Evolutionary conservation across 2,329 filamentous ascomycete species (phyloP), one percentile per base, ranked within the genome.

Genomic region (Venturia nashicola): DNA sequence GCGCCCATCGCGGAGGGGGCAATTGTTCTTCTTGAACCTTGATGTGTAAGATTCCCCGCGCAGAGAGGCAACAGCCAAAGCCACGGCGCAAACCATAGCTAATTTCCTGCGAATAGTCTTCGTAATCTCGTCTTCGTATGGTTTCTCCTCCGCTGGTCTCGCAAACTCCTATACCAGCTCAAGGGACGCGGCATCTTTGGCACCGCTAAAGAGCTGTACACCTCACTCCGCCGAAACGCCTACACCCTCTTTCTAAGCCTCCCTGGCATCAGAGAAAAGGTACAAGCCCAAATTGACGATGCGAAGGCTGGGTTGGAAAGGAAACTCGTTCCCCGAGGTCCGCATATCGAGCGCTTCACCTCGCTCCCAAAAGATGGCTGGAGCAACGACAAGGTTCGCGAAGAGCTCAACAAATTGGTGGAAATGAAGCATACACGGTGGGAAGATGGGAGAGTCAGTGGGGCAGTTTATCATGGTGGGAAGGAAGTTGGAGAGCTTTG

Each of bases 401-500:
- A 85, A 66, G 93, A 97, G 79, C 82, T 99, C 66, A 84, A 87
- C 66, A 84, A 85, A 68, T 80, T 99, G 68, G 86, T 87, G 18
- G 86, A 82, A 60, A 89, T 99, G 89, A 88, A 97, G 70, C 94
- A 97, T 76, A 96, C 92, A 2, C 84, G 89, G 68, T 99, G 94
- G 94, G 94, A 99, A 76, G 93, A 97, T 74, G 94, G 94, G 9
- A 87, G 85, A 68, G 94, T 99, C 63, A 95, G 90, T 51, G 94
- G 94, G 39, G 93, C 94, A 36, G 94, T 99, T 42, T 99, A 99
- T 73, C 93, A 97, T 72, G 94, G 94, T 68, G 94, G 94, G 62
- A 83, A 89, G 46, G 86, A 88, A 55, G 78, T 99, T 69, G 77
- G 94, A 66, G 84, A 88, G 71, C 79, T 99, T 46, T 94, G 99